A percentile compares a stretch with the other conserved stretches of the same genome.
phyloP scores from a whole-genome alignment of 108 stramenopile genomes.

The Nitzschia inconspicua region DNA sequence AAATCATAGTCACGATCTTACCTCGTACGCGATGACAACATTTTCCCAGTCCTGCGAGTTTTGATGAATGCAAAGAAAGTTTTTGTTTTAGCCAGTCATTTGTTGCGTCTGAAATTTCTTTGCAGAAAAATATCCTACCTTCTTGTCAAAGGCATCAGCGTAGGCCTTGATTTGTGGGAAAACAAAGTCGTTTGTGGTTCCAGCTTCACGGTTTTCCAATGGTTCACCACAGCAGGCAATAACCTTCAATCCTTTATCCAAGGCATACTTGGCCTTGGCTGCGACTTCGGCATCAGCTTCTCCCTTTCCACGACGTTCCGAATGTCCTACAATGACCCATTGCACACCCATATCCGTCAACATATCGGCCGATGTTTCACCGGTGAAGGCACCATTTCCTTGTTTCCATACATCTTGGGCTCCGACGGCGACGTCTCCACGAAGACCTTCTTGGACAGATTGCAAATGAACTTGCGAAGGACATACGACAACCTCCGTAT shows the following conservation, averaged over 20 bases:
- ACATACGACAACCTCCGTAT: constrained; percentile 96
- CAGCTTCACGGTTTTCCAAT: constrained; percentile 91
- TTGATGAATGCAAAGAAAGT: too few relatives aligned
- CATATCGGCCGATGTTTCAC: constrained; percentile 98
- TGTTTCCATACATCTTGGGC: constrained; percentile 91
- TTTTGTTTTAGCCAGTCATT: too few relatives aligned
- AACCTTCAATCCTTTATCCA: constrained; percentile 87
- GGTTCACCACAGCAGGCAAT: constrained; percentile 99
- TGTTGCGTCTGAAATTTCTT: too few relatives aligned
- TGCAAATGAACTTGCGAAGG: constrained; percentile 92
- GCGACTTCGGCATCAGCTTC: constrained; percentile 90
- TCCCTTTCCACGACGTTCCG: constrained; percentile 95
- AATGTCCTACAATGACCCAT: constrained; percentile 96
- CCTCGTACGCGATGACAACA: constrained; percentile 83
- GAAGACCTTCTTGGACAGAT: constrained; percentile 69
- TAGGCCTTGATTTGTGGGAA: constrained; percentile 96
- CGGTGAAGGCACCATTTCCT: constrained; percentile 95
- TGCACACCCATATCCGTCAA: constrained; percentile 91
- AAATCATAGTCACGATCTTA: too few relatives aligned
- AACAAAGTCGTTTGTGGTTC: constrained; percentile 96
- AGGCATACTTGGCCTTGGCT: constrained; percentile 92
- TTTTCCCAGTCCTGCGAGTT: constrained; percentile 86
- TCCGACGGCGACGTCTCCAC: constrained; percentile 87
- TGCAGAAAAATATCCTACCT: too few relatives aligned
- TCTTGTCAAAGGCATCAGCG: constrained; percentile 82